Evolutionary conservation across 371 early-diverging fungal genomes (phyloP), one percentile per base, ranked within the genome.

Genomic region (Mortierella sp.): DNA sequence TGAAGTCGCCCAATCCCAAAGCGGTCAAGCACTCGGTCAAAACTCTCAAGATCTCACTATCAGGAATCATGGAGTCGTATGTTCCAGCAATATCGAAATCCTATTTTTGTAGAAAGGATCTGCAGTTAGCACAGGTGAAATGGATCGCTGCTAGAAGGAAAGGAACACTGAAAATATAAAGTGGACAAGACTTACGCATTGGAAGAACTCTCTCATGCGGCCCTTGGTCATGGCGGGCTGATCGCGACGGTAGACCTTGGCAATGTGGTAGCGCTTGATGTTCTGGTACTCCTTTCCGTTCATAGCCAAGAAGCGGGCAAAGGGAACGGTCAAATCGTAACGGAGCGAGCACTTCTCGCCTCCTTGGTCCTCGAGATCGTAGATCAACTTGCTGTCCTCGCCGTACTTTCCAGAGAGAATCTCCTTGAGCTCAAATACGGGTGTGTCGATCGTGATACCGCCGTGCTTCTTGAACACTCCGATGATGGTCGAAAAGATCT

Each of bases 81-180:
- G 91, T 89, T 24, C 99, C 99, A 37, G 99, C 99, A 91, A 99
- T 96, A 89, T 99, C 99, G 82, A 98, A 99, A 93, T 99, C 99
- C 93, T 92, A 77, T 34, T 5, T 19, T 37, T 1, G 6, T 21
- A 61, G 19, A 21, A 28, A 21, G 6, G 10, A 31, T 21, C 13
- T 2, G 9, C 21, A 5, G 40, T 64, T 64, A 64, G 26, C 31
- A 34, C 19, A 26, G 4, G 28, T n/a, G n/a, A n/a, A n/a, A n/a
- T n/a, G n/a, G 28, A 14, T 13, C 37, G 0, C 37, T 8, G 8
- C 14, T 28, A 21, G 10, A 64, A 21, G 3, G 31, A 64, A 9
- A 72, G 51, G 1, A 37, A 21, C 31, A 34, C 1, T 13, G 2
- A 6, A 71, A 50, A 19, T 4, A 5, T 28, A 34, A 16, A 16